Percentiles rank a stretch among this genome's conserved stretches.
phyloP scores from a whole-genome alignment of 345 rosid species.

The Euphorbia tirucalli region DNA sequence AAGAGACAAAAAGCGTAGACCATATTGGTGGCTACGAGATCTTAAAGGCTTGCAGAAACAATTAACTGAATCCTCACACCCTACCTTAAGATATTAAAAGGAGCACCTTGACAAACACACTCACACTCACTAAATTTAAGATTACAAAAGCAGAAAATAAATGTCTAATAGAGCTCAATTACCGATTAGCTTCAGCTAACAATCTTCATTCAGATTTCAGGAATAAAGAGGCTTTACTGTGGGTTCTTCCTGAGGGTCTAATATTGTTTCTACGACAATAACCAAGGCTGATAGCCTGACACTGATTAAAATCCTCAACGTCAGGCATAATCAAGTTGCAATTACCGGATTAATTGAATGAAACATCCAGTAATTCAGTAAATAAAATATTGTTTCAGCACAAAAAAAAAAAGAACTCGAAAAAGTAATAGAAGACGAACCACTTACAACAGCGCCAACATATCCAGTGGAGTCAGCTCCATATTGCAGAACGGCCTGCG shows the following conservation, averaged over 20 bases:
- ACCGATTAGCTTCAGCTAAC: neutral
- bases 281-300: neutral
- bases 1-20: too few relatives aligned
- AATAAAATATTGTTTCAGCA: neutral
- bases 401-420: neutral
- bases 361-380: neutral
- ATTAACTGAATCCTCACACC: too few relatives aligned
- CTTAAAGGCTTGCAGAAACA: too few relatives aligned
- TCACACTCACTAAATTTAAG: too few relatives aligned
- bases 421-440: slow-evolving; percentile 17
- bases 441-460: slow-evolving; percentile 34
- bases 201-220: neutral
- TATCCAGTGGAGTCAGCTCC: slow-evolving; percentile 26
- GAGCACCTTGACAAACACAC: too few relatives aligned
- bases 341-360: neutral
- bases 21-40: too few relatives aligned
- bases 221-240: neutral
- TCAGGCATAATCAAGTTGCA: neutral
- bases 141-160: too few relatives aligned
- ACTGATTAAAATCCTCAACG: neutral
- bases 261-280: neutral
- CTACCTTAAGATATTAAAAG: too few relatives aligned
- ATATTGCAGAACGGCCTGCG: slow-evolving; percentile 23
- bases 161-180: neutral
- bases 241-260: neutral